Evolutionary conservation across 2,329 filamentous ascomycete species (phyloP).

Genomic region (Alternaria conjuncta): DNA sequence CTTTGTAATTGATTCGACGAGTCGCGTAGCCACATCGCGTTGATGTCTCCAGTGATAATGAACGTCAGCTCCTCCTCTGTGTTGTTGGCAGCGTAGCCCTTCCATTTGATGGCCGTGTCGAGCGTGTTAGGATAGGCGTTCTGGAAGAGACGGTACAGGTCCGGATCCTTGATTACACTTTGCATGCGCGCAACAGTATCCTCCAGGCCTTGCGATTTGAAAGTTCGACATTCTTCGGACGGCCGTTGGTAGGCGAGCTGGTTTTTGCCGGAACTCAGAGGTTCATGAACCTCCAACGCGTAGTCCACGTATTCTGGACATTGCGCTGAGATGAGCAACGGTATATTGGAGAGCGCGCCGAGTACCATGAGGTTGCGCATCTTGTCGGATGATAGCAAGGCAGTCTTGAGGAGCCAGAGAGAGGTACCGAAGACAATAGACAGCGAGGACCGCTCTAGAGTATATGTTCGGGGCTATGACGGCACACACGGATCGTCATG

Average conservation of each 20-base stretch:
- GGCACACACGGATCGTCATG: neutral
- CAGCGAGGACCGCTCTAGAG: neutral
- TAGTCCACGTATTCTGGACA: constrained; percentile 56
- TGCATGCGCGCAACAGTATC: constrained; percentile 45
- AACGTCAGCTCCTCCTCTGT: constrained; percentile 69
- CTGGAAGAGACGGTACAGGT: constrained; percentile 72
- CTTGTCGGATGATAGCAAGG: constrained; percentile 4
- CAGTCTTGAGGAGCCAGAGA: neutral
- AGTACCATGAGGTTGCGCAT: constrained; percentile 34
- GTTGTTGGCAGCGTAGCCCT: constrained; percentile 64
- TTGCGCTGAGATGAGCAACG: constrained; percentile 37
- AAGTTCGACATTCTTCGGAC: constrained; percentile 53
- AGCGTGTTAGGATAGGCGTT: constrained; percentile 79
- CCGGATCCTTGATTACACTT: constrained; percentile 56
- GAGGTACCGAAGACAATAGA: neutral
- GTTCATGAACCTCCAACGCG: constrained; percentile 49
- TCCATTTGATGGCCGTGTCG: constrained; percentile 75
- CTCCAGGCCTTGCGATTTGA: constrained; percentile 54
- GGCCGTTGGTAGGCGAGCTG: constrained; percentile 56
- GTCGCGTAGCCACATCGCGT: constrained; percentile 62
- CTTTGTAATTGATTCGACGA: constrained; percentile 74
- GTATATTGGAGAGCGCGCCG: constrained; percentile 19
- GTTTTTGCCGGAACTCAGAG: constrained; percentile 53
- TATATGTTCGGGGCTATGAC: neutral
- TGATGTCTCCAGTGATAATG: constrained; percentile 65